Percentiles rank a stretch among this genome's conserved stretches.
phyloP scores from a whole-genome alignment of 495 filamentous ascomycete genomes.

The Poronia punctata region DNA sequence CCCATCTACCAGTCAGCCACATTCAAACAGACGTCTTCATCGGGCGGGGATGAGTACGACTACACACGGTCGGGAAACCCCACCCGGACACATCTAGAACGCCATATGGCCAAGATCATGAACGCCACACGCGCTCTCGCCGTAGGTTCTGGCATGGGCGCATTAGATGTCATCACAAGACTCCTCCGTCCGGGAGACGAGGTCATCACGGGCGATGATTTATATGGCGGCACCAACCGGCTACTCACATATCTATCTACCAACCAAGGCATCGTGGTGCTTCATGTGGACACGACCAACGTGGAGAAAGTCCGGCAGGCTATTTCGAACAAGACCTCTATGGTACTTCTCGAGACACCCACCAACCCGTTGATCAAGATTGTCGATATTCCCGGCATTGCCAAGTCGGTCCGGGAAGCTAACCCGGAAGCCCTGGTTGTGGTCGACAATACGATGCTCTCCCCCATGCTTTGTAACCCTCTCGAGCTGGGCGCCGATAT shows the following conservation, averaged over 20 bases:
- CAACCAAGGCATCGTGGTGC: conserved; percentile 81
- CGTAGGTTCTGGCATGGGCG: conserved; percentile 94
- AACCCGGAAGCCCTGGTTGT: conserved; percentile 79
- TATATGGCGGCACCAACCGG: conserved; percentile 94
- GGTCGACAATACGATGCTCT: conserved; percentile 99
- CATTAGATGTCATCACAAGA: conserved; percentile 93
- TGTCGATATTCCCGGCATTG: conserved; percentile 78
- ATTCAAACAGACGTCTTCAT: conserved; percentile 84
- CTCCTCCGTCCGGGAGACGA: conserved; percentile 90
- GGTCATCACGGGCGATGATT: conserved; percentile 91
- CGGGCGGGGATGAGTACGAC: conserved; percentile 83
- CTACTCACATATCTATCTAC: conserved; percentile 85
- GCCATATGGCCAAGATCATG: conserved; percentile 98
- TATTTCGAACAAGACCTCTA: conserved; percentile 72
- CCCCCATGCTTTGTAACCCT: conserved; percentile 83
- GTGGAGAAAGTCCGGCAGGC: conserved; percentile 59
- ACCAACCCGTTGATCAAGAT: conserved; percentile 99
- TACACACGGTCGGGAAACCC: conserved; percentile 97
- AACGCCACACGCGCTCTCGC: conserved; percentile 82
- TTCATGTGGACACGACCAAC: conserved; percentile 90
- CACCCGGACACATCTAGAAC: conserved; percentile 90
- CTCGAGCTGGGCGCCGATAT: conserved; percentile 92
- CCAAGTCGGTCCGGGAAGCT: conserved; percentile 63
- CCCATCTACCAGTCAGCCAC: conserved; percentile 98
- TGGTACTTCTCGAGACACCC: conserved; percentile 94